A percentile compares a stretch with the other conserved stretches of the same genome.
Conservation (phyloP, 306 rosid genomes). For the Acacia melanoxylon region DNA sequence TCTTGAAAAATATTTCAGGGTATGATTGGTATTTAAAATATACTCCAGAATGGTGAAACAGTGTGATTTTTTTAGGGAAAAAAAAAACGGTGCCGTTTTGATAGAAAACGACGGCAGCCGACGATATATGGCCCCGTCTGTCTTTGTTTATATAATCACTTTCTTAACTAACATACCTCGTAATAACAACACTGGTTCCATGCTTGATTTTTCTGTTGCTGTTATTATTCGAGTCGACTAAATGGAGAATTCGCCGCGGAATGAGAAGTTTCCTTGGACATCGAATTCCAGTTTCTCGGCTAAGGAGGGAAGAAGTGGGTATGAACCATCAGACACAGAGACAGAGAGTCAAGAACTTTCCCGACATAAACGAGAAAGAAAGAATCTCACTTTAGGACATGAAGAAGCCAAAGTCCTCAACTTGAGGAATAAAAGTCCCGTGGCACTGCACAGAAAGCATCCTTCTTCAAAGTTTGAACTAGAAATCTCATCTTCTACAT, state of each 20-base stretch:
- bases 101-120: too few species aligned
- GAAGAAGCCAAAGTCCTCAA: background rate
- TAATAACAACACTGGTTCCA: background rate
- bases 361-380: slow-evolving; percentile 44
- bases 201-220: background rate
- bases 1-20: too few species aligned
- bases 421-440: slow-evolving; percentile 39
- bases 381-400: background rate
- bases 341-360: slow-evolving; percentile 70
- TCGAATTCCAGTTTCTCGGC: slow-evolving; percentile 29
- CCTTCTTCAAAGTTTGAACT: slow-evolving; percentile 45
- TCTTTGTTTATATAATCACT: background rate
- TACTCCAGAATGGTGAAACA: too few species aligned
- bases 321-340: slow-evolving; percentile 90
- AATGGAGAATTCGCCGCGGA: slow-evolving; percentile 42
- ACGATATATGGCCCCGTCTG: too few species aligned
- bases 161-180: background rate
- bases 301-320: slow-evolving; percentile 73
- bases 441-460: slow-evolving; percentile 43
- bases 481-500: slow-evolving; percentile 33
- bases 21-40: too few species aligned
- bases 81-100: too few species aligned
- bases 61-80: too few species aligned
- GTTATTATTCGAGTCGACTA: background rate
- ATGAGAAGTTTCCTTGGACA: slow-evolving; percentile 32